These are phyloP conservation scores for Rhizomucor miehei DNA, from an alignment of 371 early-diverging fungal species.

Conservation along the genomic window DNA sequence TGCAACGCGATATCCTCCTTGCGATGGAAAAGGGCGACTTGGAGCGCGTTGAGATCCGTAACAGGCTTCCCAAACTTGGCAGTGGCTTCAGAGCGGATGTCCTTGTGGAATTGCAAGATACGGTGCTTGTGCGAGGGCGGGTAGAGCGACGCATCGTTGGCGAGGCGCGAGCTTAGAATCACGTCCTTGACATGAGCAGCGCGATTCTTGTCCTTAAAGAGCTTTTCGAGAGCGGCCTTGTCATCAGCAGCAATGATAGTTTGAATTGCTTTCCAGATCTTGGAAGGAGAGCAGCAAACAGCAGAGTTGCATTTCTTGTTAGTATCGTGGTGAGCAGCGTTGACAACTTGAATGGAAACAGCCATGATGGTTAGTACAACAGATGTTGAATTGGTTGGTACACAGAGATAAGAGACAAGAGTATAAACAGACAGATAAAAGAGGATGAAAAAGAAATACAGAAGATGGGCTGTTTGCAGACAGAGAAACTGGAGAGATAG, in stretches of 20 bases:
- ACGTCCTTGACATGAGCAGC: constrained; percentile 13
- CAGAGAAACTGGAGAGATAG: background rate
- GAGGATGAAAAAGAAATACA: background rate
- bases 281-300: constrained; percentile 15
- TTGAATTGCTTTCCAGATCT: constrained; percentile 21
- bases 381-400: constrained; percentile 2
- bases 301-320: constrained; percentile 16
- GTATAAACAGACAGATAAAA: constrained; percentile 4
- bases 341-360: background rate
- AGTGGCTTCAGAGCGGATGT: constrained; percentile 4
- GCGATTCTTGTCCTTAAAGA: constrained; percentile 7
- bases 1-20: constrained; percentile 13
- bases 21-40: constrained; percentile 17
- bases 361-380: constrained; percentile 3
- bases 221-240: constrained; percentile 8
- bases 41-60: constrained; percentile 18
- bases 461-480: background rate
- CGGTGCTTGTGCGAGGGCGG: constrained; percentile 22
- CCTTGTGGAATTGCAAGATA: constrained; percentile 15
- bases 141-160: constrained; percentile 15
- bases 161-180: constrained; percentile 7
- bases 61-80: constrained; percentile 15
- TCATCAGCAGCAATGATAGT: constrained; percentile 9
- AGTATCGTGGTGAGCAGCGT: constrained; percentile 1
- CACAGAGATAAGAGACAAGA: constrained; percentile 11